phyloP scores from a whole-genome alignment of 1,284 basidiomycete species.

The Ustilago esculenta region DNA sequence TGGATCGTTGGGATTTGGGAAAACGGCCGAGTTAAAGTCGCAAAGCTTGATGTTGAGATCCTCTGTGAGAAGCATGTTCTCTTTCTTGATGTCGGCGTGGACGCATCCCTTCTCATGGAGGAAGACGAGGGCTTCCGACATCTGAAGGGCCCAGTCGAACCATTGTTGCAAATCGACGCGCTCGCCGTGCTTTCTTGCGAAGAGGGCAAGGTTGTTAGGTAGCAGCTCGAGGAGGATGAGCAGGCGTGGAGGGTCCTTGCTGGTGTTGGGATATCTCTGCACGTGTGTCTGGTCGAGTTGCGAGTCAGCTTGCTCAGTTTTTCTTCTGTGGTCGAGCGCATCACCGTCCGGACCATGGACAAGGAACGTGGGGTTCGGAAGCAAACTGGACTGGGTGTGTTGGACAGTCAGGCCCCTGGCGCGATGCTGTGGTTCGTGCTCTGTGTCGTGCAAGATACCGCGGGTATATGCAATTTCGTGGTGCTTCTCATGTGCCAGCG shows the following conservation, averaged over 20 bases:
- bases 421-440: background rate
- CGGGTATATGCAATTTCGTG: slow-evolving; percentile 13
- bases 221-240: slow-evolving; percentile 64
- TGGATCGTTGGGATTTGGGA: slow-evolving; percentile 54
- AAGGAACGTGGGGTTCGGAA: slow-evolving; percentile 23
- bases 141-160: slow-evolving; percentile 58
- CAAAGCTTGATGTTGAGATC: slow-evolving; percentile 59
- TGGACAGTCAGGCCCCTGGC: slow-evolving; percentile 3
- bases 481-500: slow-evolving; percentile 26
- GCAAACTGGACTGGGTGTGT: background rate
- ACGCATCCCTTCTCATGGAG: slow-evolving; percentile 60
- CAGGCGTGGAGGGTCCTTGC: slow-evolving; percentile 53
- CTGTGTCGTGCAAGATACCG: slow-evolving; percentile 9
- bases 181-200: slow-evolving; percentile 32
- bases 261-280: background rate
- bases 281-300: background rate
- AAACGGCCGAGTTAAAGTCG: slow-evolving; percentile 66
- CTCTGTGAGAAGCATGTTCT: slow-evolving; percentile 63
- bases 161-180: slow-evolving; percentile 54
- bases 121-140: slow-evolving; percentile 53
- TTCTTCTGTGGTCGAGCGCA: background rate
- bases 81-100: slow-evolving; percentile 65
- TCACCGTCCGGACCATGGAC: slow-evolving; percentile 27
- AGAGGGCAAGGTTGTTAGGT: slow-evolving; percentile 53
- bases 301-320: background rate